Conservation (phyloP, 179 eudicot genomes). For the Beta corolliflora region DNA sequence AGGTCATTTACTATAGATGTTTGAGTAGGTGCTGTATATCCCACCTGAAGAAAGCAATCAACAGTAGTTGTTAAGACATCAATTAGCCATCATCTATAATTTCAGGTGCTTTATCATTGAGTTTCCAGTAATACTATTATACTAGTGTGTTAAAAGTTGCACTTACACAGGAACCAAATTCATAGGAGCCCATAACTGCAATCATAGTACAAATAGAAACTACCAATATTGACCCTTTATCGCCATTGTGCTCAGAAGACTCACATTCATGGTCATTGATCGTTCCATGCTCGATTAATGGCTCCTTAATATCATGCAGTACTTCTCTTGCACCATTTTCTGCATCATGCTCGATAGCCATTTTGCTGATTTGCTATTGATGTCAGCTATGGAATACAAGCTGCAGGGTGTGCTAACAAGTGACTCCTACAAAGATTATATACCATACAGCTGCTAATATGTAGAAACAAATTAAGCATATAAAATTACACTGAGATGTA, state of each 20-base stretch:
- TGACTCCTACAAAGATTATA: slow-evolving; percentile 1
- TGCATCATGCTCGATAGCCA: slow-evolving; percentile 11
- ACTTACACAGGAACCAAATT: slow-evolving; percentile 31
- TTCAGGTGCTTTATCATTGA: too few relatives aligned
- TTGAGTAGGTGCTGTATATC: slow-evolving; percentile 33
- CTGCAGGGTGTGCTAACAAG: not conserved
- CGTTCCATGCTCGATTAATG: slow-evolving; percentile 3
- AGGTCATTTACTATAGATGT: slow-evolving; percentile 26
- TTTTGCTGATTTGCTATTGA: not conserved
- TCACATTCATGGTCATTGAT: not conserved
- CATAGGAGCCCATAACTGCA: slow-evolving; percentile 23
- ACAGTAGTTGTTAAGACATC: too few relatives aligned
- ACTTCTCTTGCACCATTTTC: slow-evolving; percentile 1
- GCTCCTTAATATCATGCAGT: not conserved
- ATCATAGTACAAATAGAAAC: slow-evolving; percentile 13
- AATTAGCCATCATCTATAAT: too few relatives aligned
- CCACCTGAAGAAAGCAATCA: slow-evolving; percentile 13
- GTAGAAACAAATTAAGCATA: not conserved
- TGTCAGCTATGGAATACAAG: not conserved
- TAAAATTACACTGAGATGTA: not conserved
- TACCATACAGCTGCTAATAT: slow-evolving; percentile 2
- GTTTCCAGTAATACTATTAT: too few relatives aligned
- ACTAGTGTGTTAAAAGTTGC: too few relatives aligned
- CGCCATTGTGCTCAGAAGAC: not conserved
- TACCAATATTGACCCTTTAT: slow-evolving; percentile 7